Conservation (phyloP, 2,329 filamentous ascomycete genomes). For the Dactylellina drechsleri region DNA sequence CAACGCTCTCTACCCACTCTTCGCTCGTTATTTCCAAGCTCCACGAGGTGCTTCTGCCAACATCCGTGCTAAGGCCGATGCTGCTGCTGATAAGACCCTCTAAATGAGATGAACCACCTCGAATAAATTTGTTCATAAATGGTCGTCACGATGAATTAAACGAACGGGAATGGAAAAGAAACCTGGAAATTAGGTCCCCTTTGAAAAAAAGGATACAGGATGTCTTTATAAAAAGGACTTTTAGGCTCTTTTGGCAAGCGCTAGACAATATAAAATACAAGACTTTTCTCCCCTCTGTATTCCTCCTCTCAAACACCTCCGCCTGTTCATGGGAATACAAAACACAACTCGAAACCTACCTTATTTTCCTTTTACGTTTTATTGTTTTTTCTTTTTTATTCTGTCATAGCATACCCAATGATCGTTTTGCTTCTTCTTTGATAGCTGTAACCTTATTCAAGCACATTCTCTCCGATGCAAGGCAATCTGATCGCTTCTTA, state of each 20-base stretch:
- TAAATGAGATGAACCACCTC: constrained; percentile 25
- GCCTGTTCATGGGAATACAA: no score
- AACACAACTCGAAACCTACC: neutral
- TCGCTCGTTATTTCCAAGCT: constrained; percentile 86
- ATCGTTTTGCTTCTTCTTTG: neutral
- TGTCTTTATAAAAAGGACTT: no score
- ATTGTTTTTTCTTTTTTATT: neutral
- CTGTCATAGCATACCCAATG: constrained; percentile 11
- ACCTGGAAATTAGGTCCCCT: neutral
- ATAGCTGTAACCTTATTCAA: constrained; percentile 17
- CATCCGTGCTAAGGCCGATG: constrained; percentile 87
- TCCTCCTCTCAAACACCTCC: neutral
- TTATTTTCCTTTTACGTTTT: neutral
- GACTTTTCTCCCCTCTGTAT: neutral
- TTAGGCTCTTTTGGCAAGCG: neutral
- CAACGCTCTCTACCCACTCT: constrained; percentile 89
- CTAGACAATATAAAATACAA: neutral
- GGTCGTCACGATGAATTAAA: neutral
- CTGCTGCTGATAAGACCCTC: constrained; percentile 64
- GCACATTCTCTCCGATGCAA: neutral
- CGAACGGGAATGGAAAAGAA: neutral
- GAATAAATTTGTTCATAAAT: neutral
- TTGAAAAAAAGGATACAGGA: neutral
- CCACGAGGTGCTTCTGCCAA: constrained; percentile 80
- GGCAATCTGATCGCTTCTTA: neutral